Evolutionary conservation across 192 early-diverging fungal genomes (phyloP).

Genomic region (Endogone sp.): DNA sequence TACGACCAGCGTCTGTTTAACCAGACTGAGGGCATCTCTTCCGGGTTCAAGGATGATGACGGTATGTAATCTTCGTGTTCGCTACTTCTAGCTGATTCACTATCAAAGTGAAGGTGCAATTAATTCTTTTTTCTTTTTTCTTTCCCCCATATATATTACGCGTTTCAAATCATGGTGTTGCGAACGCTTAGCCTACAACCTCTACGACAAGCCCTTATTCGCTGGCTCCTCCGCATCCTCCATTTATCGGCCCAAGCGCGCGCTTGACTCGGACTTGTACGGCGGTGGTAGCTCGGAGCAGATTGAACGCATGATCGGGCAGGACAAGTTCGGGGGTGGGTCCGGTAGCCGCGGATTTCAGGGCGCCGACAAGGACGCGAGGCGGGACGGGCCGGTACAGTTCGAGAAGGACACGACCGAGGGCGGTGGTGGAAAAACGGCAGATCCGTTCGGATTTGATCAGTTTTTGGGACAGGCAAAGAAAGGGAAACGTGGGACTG

Average conservation of each 20-base stretch:
- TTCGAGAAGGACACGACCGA: slow-evolving; percentile 79
- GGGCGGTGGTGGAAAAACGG: slow-evolving; percentile 6
- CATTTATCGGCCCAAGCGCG: slow-evolving; percentile 78
- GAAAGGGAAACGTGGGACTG: slow-evolving; percentile 44
- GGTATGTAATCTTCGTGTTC: slow-evolving; percentile 17
- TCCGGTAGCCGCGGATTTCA: slow-evolving; percentile 57
- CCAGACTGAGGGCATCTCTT: slow-evolving; percentile 78
- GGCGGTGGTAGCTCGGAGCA: slow-evolving; percentile 64
- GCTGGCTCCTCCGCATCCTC: slow-evolving; percentile 51
- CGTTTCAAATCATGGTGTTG: no score
- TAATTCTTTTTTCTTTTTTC: no score
- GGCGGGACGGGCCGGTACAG: slow-evolving; percentile 82
- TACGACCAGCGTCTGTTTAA: slow-evolving; percentile 96
- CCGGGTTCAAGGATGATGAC: slow-evolving; percentile 90
- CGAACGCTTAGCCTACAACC: slow-evolving; percentile 58
- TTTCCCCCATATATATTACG: no score
- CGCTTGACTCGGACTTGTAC: slow-evolving; percentile 52
- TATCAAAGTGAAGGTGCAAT: no score
- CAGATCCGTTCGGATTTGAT: slow-evolving; percentile 90
- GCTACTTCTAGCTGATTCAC: no score
- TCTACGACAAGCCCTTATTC: slow-evolving; percentile 98
- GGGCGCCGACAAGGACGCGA: slow-evolving; percentile 57
- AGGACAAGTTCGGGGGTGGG: slow-evolving; percentile 60
- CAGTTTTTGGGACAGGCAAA: slow-evolving; percentile 78
- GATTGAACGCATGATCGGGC: slow-evolving; percentile 63